A percentile compares a stretch with the other conserved stretches of the same genome.
Evolutionary conservation across 352 stramenopile species (phyloP).

Genomic region (Pythium volutum): DNA sequence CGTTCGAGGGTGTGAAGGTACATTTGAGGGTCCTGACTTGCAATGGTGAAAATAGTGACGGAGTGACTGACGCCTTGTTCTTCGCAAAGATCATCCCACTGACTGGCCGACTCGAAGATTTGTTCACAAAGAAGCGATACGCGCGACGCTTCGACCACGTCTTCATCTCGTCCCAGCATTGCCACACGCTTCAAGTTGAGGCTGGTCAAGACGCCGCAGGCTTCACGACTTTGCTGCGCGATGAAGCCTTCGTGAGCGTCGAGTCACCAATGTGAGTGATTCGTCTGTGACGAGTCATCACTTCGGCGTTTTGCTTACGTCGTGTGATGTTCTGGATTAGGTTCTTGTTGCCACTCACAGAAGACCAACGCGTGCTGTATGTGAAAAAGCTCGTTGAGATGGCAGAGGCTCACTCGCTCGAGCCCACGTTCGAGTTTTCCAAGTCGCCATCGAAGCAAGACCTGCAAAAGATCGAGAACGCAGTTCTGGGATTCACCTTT

Average conservation of each 20-base stretch:
- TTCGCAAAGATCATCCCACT: slow-evolving; percentile 56
- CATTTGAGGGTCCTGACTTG: background rate
- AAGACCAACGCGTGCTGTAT: slow-evolving; percentile 65
- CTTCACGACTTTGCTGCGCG: slow-evolving; percentile 43
- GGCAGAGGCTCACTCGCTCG: slow-evolving; percentile 30
- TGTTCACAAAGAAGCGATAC: slow-evolving; percentile 69
- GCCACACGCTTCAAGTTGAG: slow-evolving; percentile 40
- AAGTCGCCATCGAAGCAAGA: slow-evolving; percentile 38
- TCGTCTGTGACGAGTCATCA: background rate
- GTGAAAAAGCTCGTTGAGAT: slow-evolving; percentile 69
- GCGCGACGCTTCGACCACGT: slow-evolving; percentile 53
- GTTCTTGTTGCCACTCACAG: slow-evolving; percentile 68
- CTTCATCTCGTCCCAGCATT: slow-evolving; percentile 66
- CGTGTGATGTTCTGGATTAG: slow-evolving; percentile 17
- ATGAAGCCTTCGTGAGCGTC: slow-evolving; percentile 48
- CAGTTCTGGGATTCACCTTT: slow-evolving; percentile 57
- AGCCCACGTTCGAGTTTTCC: slow-evolving; percentile 34
- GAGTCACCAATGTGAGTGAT: slow-evolving; percentile 68
- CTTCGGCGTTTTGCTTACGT: background rate
- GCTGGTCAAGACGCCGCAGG: slow-evolving; percentile 6
- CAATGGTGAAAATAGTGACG: background rate
- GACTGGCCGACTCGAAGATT: slow-evolving; percentile 49
- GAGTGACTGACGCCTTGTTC: background rate
- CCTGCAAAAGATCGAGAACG: slow-evolving; percentile 49
- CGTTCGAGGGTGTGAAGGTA: slow-evolving; percentile 65